Conservation (phyloP, 345 rosid genomes). For the Leavenworthia alabamica region DNA sequence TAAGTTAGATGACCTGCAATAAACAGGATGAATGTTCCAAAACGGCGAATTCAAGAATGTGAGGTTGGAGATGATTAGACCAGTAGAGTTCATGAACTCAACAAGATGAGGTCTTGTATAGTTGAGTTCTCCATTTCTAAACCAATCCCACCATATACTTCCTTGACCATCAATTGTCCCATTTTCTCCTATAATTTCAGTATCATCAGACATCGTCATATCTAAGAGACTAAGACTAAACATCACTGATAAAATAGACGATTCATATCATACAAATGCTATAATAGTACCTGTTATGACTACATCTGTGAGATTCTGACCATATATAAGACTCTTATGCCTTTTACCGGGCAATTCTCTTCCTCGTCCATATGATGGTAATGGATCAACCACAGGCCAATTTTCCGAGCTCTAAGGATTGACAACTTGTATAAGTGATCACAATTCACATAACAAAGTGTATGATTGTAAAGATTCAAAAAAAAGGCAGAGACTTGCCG, state of each 20-base stretch:
- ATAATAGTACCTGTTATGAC: slow-evolving; percentile 68
- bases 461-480: not conserved
- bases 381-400: slow-evolving; percentile 94
- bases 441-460: not conserved
- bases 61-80: slow-evolving; percentile 72
- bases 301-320: slow-evolving; percentile 84
- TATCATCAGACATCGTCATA: slow-evolving; percentile 8
- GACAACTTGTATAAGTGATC: not conserved
- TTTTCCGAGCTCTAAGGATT: slow-evolving; percentile 49
- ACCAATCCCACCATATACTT: slow-evolving; percentile 85
- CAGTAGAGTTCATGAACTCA: slow-evolving; percentile 85
- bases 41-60: slow-evolving; percentile 90
- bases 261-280: not conserved
- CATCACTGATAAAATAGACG: not conserved
- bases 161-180: slow-evolving; percentile 98
- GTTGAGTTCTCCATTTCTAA: slow-evolving; percentile 54
- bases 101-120: slow-evolving; percentile 93
- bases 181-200: slow-evolving; percentile 58
- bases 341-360: slow-evolving; percentile 86
- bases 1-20: slow-evolving; percentile 69
- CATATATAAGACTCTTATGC: slow-evolving; percentile 86
- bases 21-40: slow-evolving; percentile 97
- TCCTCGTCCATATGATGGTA: slow-evolving; percentile 96
- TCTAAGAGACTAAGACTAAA: not conserved
- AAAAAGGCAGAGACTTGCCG: slow-evolving; percentile 38